Evolutionary conservation across 805 yeast genomes (phyloP), one percentile per base, ranked within the genome.

Genomic region (Tetrapisispora iriomotensis): DNA sequence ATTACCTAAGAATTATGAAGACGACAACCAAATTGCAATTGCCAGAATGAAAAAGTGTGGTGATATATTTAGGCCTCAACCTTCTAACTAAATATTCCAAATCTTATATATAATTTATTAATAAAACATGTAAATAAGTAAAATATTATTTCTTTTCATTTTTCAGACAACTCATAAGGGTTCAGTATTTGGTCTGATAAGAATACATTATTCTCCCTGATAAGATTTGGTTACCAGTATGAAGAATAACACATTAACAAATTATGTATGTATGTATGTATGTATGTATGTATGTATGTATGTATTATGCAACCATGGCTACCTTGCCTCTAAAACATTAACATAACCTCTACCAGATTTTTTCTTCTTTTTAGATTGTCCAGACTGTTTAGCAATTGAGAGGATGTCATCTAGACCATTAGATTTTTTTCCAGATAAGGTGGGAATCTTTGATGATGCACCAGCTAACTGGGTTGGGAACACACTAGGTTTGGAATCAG

Each of bases 301-400:
- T n/a, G n/a, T n/a, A n/a, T n/a, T n/a, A n/a, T n/a, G n/a, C n/a
- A n/a, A n/a, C n/a, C n/a, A n/a, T 15, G 18, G 9, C 38, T 41
- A 48, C 36, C 50, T 48, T 29, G 46, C 49, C 24, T 56, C 60
- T 80, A 79, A 74, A 7, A 79, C 80, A 56, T 80, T 82, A 34
- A 80, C 84, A 51, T 80, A 80, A 8, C 79, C 79, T 51, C 81
- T 67, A 38, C 70, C 71, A 9, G 65, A 56, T 44, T 65, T 68
- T 50, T 69, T 69, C 46, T 66, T 60, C 38, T 67, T 65, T 49
- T 64, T 60, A 1, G 54, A 22, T 1, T 56, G 19, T 12, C 56
- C 48, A 23, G 53, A 41, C 9, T 58, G 45, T 6, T 62, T 61
- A 7, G 65, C 53, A 13, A 65, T 52, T 14, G 63, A 65, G 24